Evolutionary conservation across 345 rosid genomes (phyloP).

Genomic region (Erysimum cheiranthoides): DNA sequence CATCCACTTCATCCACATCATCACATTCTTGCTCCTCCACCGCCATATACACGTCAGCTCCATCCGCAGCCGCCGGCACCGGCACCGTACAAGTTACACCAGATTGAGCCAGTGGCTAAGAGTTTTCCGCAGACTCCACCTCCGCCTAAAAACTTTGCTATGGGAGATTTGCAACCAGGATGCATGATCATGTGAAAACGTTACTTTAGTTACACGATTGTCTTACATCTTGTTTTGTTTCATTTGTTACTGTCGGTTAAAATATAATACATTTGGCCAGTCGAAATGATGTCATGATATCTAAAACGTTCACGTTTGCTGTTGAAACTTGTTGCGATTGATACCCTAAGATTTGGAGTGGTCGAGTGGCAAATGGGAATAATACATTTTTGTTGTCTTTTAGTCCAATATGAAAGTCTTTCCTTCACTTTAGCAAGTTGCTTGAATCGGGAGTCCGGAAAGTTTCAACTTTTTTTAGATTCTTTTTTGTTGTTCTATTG

Average conservation of each 20-base stretch:
- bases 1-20: not conserved
- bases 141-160: slow-evolving; percentile 32
- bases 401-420: not conserved
- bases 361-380: too few relatives aligned
- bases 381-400: too few relatives aligned
- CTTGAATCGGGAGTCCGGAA: not conserved
- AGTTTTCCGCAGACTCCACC: slow-evolving; percentile 33
- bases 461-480: not conserved
- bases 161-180: slow-evolving; percentile 38
- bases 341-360: too few relatives aligned
- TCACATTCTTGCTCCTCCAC: slow-evolving; percentile 13
- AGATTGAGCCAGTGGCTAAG: slow-evolving; percentile 14
- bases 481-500: not conserved
- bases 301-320: too few relatives aligned
- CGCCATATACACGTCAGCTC: slow-evolving; percentile 25
- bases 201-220: too few relatives aligned
- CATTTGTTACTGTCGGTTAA: too few relatives aligned
- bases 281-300: too few relatives aligned
- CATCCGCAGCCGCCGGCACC: slow-evolving; percentile 8
- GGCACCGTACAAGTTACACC: not conserved
- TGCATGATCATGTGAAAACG: slow-evolving; percentile 26
- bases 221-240: too few relatives aligned
- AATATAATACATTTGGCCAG: too few relatives aligned
- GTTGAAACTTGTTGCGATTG: too few relatives aligned
- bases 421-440: not conserved